Base-by-base conservation (phyloP, 2,329 filamentous ascomycete species). In the Epichloe amarillans region DNA sequence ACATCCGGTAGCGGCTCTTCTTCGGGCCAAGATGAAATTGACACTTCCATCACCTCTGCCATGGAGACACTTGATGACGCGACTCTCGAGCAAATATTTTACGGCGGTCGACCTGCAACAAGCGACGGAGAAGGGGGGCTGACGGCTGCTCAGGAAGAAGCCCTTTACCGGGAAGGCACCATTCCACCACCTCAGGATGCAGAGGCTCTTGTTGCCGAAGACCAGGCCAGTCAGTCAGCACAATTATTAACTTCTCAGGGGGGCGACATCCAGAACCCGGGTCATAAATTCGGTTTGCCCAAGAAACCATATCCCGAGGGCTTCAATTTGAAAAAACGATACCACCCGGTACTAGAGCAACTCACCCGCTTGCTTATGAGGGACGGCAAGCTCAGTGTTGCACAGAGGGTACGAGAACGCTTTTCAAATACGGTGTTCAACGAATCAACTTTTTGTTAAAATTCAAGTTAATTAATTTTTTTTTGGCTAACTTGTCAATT, bases 341-440 rank as follows among this genome's bases (percentile, higher is more conserved):
- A 97, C 64, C 86, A 96, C 63, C 81, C 87, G 2, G 76, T 96
- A 7, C 74, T 97, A 46, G 74, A 84, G 57, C 93, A 96, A 71
- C 76, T 97, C 60, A 95, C 89, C 17, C 90, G 89, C 64, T 74
- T 95, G 58, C 69, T 98, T 56, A 98, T 97, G 91, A 75, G 76
- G 60, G 80, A 97, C 68, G 93, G 93, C 59, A 94, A 96, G 73
- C 80, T 95, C 65, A 85, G 84, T 62, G 77, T 80, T 66, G 93
- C 93, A n/a, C 88, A 98, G 68, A 82, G 83, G 72, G 89, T 95
- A 75, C 5, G 33, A 43, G 26, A 35, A 12, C 38, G 21, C 14
- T 46, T 38, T 14, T 15, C 3, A 11, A 30, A 30, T 11, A 30
- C 26, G 8, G 26, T 30, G 26, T 30, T 30, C 2, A 11, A 30